phyloP scores from a whole-genome alignment of 2,329 filamentous ascomycete genomes.

The Bisporella sp. region DNA sequence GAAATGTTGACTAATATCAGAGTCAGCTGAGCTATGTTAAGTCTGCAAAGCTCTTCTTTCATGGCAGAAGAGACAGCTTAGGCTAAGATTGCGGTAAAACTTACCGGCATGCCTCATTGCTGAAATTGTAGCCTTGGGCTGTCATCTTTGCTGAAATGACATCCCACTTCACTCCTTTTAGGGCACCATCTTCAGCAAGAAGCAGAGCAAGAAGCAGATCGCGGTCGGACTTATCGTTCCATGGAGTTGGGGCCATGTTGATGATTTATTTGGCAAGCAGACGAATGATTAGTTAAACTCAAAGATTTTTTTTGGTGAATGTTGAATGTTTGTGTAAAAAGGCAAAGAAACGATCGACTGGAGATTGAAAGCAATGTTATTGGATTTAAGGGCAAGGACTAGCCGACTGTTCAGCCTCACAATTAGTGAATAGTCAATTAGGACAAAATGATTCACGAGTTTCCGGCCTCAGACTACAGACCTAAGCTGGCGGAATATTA shows the following conservation, averaged over 20 bases:
- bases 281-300: background rate
- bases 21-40: background rate
- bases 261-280: background rate
- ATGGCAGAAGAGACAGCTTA: background rate
- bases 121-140: constrained; percentile 18
- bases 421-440: background rate
- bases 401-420: background rate
- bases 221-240: constrained; percentile 21
- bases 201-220: constrained; percentile 26
- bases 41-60: background rate
- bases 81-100: background rate
- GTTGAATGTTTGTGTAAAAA: background rate
- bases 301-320: background rate
- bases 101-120: constrained; percentile 25
- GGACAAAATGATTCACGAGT: background rate
- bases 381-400: background rate
- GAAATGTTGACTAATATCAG: constrained; percentile 22
- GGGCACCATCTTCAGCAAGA: constrained; percentile 10
- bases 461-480: too few relatives aligned
- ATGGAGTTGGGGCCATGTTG: constrained; percentile 16
- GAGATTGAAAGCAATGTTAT: background rate
- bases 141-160: constrained; percentile 15
- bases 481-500: too few relatives aligned
- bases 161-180: constrained; percentile 20
- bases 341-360: background rate